These are phyloP conservation scores for Bidens hawaiensis DNA, from an alignment of 140 eudicot genomes.

Conservation along the genomic window DNA sequence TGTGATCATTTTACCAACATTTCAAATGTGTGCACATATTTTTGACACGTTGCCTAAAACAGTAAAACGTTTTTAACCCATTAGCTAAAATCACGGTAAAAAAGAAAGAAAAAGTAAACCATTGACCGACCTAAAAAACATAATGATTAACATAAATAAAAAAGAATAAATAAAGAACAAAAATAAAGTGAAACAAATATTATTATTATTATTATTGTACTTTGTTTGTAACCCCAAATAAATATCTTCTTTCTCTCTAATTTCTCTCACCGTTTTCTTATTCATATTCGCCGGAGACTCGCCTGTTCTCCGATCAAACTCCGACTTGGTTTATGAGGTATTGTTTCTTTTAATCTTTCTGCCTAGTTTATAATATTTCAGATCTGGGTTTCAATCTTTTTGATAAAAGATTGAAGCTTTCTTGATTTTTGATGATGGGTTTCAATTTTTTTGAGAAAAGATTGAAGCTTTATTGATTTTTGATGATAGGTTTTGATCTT, in stretches of 20 bases:
- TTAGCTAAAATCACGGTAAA: conserved; percentile 6
- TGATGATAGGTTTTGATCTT: neutral
- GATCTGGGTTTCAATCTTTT: neutral
- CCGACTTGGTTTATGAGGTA: conserved; percentile 86
- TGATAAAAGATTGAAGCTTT: neutral
- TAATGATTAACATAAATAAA: neutral
- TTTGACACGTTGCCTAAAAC: neutral
- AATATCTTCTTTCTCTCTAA: conserved; percentile 16
- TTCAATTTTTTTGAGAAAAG: conserved; percentile 20
- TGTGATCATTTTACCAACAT: too few species aligned
- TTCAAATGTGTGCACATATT: too few species aligned
- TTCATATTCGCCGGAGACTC: conserved; percentile 29
- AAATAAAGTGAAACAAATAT: neutral
- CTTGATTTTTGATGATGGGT: neutral
- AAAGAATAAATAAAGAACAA: neutral
- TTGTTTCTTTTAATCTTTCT: neutral
- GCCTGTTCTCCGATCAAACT: conserved; percentile 41
- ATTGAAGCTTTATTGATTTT: too few species aligned
- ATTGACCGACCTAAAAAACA: conserved; percentile 19
- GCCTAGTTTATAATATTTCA: neutral
- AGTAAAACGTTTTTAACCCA: neutral
- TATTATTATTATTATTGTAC: too few species aligned
- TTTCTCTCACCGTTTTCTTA: conserved; percentile 18
- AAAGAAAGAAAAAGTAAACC: neutral
- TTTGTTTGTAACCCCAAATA: conserved; percentile 13